Percentiles rank a stretch among this genome's conserved stretches.
phyloP scores from a whole-genome alignment of 2,329 filamentous ascomycete genomes.

The Xylariales sp. region DNA sequence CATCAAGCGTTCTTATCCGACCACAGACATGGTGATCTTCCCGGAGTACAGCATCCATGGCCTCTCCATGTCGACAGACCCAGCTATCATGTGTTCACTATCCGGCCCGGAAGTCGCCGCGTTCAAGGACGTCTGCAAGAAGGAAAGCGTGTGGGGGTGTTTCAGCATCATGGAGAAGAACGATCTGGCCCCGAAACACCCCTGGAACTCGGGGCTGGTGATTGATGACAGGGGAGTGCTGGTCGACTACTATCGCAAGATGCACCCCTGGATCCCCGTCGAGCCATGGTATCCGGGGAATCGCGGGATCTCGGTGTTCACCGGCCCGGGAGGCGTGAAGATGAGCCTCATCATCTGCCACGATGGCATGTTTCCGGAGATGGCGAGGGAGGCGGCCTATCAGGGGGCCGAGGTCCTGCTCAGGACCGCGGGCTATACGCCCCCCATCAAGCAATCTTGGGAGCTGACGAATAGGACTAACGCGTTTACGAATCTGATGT shows the following conservation, averaged over 20 bases:
- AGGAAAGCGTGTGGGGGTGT: constrained; percentile 23
- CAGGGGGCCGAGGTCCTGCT: constrained; percentile 2
- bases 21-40: constrained; percentile 21
- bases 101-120: constrained; percentile 24
- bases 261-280: constrained; percentile 1
- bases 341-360: constrained; percentile 1
- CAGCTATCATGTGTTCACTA: constrained; percentile 23
- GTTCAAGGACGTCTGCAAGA: constrained; percentile 20
- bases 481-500: constrained; percentile 1
- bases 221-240: constrained; percentile 1
- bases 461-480: constrained; percentile 1
- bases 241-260: constrained; percentile 2
- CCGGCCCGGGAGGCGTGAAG: background rate
- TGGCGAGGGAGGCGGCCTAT: constrained; percentile 1
- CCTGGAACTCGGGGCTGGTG: background rate
- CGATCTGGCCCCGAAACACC: background rate
- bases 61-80: constrained; percentile 21
- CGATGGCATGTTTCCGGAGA: constrained; percentile 1
- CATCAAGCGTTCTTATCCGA: background rate
- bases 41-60: constrained; percentile 26
- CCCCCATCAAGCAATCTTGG: constrained; percentile 1
- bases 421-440: constrained; percentile 1
- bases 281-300: constrained; percentile 3
- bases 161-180: constrained; percentile 25
- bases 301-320: background rate